Conservation (phyloP, 305 asterid genomes). For the Solanum hybrid region DNA sequence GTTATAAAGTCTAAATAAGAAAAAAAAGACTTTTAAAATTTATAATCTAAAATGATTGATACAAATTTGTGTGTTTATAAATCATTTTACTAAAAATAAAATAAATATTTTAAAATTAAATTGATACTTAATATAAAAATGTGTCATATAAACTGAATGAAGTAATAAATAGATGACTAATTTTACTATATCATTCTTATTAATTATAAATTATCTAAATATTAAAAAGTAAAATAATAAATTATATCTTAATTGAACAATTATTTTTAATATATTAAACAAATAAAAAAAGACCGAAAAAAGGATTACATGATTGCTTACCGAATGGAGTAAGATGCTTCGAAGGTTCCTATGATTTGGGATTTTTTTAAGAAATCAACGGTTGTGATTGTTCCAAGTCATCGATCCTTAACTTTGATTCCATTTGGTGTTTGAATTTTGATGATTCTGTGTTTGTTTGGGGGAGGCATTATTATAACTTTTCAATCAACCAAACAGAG, state of each 20-base stretch:
- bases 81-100: accelerated
- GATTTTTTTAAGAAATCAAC: not conserved
- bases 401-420: not conserved
- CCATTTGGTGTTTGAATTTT: not conserved
- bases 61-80: accelerated
- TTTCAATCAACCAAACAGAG: not conserved
- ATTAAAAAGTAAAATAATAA: too few relatives aligned
- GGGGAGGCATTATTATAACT: not conserved
- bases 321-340: conserved; percentile 12
- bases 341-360: conserved; percentile 18
- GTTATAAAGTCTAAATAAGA: too few relatives aligned
- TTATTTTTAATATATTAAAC: too few relatives aligned
- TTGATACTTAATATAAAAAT: too few relatives aligned
- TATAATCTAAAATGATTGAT: accelerated
- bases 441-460: not conserved
- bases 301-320: not conserved
- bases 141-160: too few relatives aligned
- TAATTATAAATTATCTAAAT: too few relatives aligned
- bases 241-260: too few relatives aligned
- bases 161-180: not conserved
- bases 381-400: conserved; percentile 8
- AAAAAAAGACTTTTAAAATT: too few relatives aligned
- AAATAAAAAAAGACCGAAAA: accelerated
- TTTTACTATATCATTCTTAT: too few relatives aligned
- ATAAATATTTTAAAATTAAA: too few relatives aligned